Conservation (phyloP, 495 filamentous ascomycete species). For the Polyplosphaeria fusca region DNA sequence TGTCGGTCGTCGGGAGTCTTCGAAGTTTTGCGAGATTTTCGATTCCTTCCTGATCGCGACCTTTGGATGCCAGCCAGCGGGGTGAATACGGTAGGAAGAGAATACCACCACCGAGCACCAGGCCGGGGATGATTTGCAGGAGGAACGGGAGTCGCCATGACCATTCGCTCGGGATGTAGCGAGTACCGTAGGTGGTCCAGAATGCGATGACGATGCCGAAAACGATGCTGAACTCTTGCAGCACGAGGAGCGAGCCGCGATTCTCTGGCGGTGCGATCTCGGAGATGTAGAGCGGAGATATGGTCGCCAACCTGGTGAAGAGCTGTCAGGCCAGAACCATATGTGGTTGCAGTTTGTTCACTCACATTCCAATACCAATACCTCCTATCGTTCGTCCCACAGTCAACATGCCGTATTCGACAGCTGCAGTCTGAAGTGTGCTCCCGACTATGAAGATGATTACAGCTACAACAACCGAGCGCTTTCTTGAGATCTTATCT, state of each 20-base stretch:
- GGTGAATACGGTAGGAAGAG: constrained; percentile 38
- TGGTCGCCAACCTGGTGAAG: constrained; percentile 30
- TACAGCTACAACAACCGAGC: constrained; percentile 56
- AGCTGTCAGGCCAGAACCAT: background rate
- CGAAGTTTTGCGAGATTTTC: constrained; percentile 33
- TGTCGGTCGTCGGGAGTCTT: constrained; percentile 30
- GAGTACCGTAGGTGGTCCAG: constrained; percentile 40
- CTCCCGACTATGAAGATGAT: constrained; percentile 55
- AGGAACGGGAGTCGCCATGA: constrained; percentile 39
- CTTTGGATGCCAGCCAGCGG: constrained; percentile 36
- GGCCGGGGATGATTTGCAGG: constrained; percentile 36
- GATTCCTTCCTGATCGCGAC: constrained; percentile 36
- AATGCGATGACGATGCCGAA: constrained; percentile 41
- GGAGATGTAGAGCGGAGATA: constrained; percentile 40
- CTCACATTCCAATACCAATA: constrained; percentile 55
- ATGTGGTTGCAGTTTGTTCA: constrained; percentile 29
- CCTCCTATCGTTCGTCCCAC: constrained; percentile 62
- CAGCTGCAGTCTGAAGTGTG: constrained; percentile 53
- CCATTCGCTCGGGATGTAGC: constrained; percentile 32
- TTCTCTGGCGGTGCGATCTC: constrained; percentile 41
- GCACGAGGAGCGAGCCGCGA: constrained; percentile 38
- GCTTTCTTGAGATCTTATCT: constrained; percentile 57
- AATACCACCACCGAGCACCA: constrained; percentile 37
- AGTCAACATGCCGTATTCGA: constrained; percentile 56
- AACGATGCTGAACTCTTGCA: constrained; percentile 40